phyloP scores from a whole-genome alignment of 2,329 filamentous ascomycete genomes.

The Tolypocladium pustulatum region DNA sequence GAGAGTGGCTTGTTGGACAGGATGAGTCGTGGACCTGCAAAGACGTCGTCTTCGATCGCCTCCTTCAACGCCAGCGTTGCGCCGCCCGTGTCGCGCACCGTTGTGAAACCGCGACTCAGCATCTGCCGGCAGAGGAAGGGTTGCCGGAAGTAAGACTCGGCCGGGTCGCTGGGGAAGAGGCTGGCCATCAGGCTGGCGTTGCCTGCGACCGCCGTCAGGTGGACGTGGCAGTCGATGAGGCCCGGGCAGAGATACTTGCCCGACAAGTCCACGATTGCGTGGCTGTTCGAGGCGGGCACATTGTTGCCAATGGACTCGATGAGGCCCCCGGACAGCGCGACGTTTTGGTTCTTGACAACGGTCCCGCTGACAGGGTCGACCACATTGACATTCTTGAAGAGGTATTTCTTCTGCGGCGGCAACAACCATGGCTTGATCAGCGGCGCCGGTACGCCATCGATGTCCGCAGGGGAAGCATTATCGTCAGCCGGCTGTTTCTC shows the following conservation, averaged over 20 bases:
- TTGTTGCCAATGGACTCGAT: conserved; percentile 16
- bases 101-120: conserved; percentile 47
- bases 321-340: conserved; percentile 23
- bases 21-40: conserved; percentile 44
- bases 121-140: conserved; percentile 38
- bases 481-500: neutral
- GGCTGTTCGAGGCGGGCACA: neutral
- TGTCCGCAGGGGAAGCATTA: neutral
- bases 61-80: conserved; percentile 43
- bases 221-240: conserved; percentile 23
- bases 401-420: conserved; percentile 17
- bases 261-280: conserved; percentile 10
- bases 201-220: conserved; percentile 19
- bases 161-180: conserved; percentile 17
- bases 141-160: conserved; percentile 30
- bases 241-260: conserved; percentile 21
- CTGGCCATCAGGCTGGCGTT: conserved; percentile 13
- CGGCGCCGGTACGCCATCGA: neutral
- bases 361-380: conserved; percentile 26
- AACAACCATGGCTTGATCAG: conserved; percentile 25
- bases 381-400: conserved; percentile 32
- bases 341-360: conserved; percentile 15
- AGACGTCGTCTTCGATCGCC: conserved; percentile 43
- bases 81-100: conserved; percentile 46
- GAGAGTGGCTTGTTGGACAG: conserved; percentile 42